Evolutionary conservation across 441 rosid genomes (phyloP).

Genomic region (Gossypium gossypioides): DNA sequence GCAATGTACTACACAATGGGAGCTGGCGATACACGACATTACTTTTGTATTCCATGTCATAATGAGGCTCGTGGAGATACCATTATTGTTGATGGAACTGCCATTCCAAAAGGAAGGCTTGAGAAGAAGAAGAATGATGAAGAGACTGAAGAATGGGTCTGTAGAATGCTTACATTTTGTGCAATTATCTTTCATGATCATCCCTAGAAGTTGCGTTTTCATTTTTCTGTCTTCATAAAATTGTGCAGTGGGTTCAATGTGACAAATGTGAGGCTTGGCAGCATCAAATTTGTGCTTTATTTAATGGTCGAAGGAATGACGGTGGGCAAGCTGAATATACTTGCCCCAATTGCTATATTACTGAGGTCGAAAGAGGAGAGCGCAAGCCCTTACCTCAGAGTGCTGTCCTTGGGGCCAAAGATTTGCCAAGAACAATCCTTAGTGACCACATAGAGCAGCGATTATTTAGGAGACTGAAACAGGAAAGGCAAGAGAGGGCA

Average conservation of each 20-base stretch:
- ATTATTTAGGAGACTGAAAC: conserved; percentile 62
- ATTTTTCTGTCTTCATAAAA: conserved; percentile 18
- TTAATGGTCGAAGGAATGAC: conserved; percentile 95
- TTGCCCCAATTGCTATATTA: conserved; percentile 91
- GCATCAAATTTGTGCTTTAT: conserved; percentile 96
- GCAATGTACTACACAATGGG: conserved; percentile 95
- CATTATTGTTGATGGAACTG: conserved; percentile 62
- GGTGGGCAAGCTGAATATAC: conserved; percentile 99
- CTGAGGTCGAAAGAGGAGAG: conserved; percentile 82
- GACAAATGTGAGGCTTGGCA: conserved; percentile 99
- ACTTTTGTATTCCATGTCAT: conserved; percentile 92
- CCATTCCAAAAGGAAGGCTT: conserved; percentile 68
- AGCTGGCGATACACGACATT: conserved; percentile 92
- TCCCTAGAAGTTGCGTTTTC: conserved; percentile 8
- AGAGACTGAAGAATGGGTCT: conserved; percentile 99
- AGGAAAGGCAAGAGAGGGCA: conserved; percentile 86
- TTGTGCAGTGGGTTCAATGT: conserved; percentile 97
- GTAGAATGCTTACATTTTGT: conserved; percentile 10
- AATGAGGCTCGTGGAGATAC: conserved; percentile 93
- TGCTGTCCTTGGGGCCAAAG: conserved; percentile 99
- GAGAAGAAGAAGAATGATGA: conserved; percentile 99
- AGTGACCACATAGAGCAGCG: conserved; percentile 97
- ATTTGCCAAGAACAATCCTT: conserved; percentile 83
- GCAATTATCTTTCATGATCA: conserved; percentile 5
- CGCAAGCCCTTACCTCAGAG: conserved; percentile 90